phyloP scores from a whole-genome alignment of 306 rosid species.

The Trifolium dubium region DNA sequence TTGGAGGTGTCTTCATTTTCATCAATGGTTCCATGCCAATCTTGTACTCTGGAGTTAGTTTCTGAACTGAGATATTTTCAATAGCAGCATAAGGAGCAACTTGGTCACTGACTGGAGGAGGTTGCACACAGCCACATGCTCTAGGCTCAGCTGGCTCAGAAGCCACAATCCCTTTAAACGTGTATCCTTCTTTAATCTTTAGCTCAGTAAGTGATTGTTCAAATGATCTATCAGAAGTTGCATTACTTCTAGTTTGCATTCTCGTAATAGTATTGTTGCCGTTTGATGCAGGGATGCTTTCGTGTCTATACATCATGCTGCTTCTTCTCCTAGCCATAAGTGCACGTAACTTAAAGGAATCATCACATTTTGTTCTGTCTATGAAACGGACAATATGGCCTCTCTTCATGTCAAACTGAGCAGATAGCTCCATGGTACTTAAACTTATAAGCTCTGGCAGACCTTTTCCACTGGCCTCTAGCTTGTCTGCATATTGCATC shows the following conservation, averaged over 20 bases:
- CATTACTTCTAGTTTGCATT: conserved; percentile 41
- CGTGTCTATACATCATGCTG: conserved; percentile 43
- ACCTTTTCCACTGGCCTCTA: conserved; percentile 60
- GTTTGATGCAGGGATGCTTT: conserved; percentile 50
- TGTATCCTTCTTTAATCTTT: conserved; percentile 69
- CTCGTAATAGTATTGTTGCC: conserved; percentile 46
- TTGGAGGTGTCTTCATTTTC: conserved; percentile 49
- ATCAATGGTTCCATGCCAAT: conserved; percentile 69
- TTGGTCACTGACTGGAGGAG: conserved; percentile 54
- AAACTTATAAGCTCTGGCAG: conserved; percentile 64
- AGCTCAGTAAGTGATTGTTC: conserved; percentile 60
- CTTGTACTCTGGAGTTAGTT: conserved; percentile 58
- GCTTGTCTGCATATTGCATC: conserved; percentile 80
- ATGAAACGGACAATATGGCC: conserved; percentile 79
- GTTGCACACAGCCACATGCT: conserved; percentile 75
- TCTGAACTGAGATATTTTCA: conserved; percentile 41
- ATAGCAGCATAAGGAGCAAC: conserved; percentile 31
- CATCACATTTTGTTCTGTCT: conserved; percentile 54
- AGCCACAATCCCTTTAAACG: conserved; percentile 38
- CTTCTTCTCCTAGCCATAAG: conserved; percentile 44
- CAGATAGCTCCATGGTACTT: conserved; percentile 53
- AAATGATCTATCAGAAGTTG: conserved; percentile 45
- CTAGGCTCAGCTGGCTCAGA: conserved; percentile 57
- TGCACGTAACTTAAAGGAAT: conserved; percentile 45
- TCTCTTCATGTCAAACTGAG: conserved; percentile 79